Conservation (phyloP, 768 basidiomycete species). For the Lactarius hengduanensis region DNA sequence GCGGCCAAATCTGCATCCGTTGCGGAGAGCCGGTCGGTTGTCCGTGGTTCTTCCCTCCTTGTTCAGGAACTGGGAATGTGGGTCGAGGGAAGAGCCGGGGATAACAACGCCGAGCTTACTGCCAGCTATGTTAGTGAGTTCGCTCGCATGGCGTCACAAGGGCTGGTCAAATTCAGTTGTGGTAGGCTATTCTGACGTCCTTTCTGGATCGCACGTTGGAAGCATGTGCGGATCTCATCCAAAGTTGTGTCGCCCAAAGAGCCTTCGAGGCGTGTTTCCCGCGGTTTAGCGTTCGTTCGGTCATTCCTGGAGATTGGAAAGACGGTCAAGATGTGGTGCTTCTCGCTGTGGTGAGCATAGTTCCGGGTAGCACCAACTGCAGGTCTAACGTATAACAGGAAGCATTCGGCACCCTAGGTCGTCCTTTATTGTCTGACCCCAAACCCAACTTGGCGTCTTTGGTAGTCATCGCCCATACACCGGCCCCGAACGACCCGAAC, state of each 20-base stretch:
- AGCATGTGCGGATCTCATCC: slow-evolving; percentile 23
- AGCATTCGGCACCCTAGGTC: slow-evolving; percentile 18
- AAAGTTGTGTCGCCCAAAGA: slow-evolving; percentile 24
- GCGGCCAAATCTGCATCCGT: slow-evolving; percentile 10
- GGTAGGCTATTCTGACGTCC: slow-evolving; percentile 22
- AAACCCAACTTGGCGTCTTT: slow-evolving; percentile 24
- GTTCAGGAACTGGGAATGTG: slow-evolving; percentile 19
- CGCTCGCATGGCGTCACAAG: neutral
- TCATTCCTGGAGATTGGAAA: slow-evolving; percentile 26
- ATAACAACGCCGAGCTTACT: slow-evolving; percentile 16
- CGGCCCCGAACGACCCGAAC: neutral
- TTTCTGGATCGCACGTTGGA: slow-evolving; percentile 25
- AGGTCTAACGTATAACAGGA: slow-evolving; percentile 7
- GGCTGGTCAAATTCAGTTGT: neutral
- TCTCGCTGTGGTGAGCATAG: slow-evolving; percentile 24
- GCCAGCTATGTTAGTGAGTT: slow-evolving; percentile 17
- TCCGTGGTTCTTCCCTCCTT: slow-evolving; percentile 14
- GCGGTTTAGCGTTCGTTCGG: slow-evolving; percentile 14
- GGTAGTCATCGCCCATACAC: slow-evolving; percentile 23
- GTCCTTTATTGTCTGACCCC: slow-evolving; percentile 22
- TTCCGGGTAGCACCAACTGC: neutral
- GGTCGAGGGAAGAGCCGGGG: slow-evolving; percentile 11
- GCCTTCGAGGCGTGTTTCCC: slow-evolving; percentile 25
- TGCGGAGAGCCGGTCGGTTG: slow-evolving; percentile 18
- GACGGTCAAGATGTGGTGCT: slow-evolving; percentile 25